Base-by-base conservation (phyloP, 768 basidiomycete species). In the Suillus subaureus region DNA sequence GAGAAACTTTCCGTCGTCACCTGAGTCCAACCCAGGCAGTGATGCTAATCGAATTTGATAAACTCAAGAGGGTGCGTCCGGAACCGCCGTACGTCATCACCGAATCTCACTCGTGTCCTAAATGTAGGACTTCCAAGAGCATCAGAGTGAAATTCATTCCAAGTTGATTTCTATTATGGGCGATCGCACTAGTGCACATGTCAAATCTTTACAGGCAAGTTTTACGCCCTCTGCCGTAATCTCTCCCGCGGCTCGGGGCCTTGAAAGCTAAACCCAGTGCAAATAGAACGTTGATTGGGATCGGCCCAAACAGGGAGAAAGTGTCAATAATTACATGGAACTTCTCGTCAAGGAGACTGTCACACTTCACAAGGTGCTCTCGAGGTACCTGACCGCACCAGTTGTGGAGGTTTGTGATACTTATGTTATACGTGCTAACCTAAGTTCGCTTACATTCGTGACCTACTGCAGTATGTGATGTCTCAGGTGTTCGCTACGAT, bases 121-220 rank as follows among this genome's bases (percentile, higher is more conserved):
- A 40, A 12, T 54, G 64, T 73, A 96, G 91, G 97, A 99, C 77
- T 99, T 92, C 73, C 97, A 99, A 84, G 97, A 99, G 77, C 97
- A 99, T 78, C 97, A 99, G 78, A 93, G 97, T 73, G 97, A 99
- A 82, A 99, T 99, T 62, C 97, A 99, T 77, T 87, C 94, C 61
- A 99, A 99, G 80, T 83, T 99, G 63, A 91, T 99, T 66, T 93
- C 94, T 51, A 99, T 99, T 79, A 99, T 99, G 97, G 91, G 95
- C 45, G 97, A 99, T 78, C 86, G 97, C 64, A 81, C 99, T 54
- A 87, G 82, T 70, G 89, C 91, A 1, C 97, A 99, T 75, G 90
- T 94, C 74, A 89, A 87, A 71, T 83, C 91, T 31, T 83, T 99
- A 62, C 89, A 92, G 81, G 94, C 91, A 68, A 74, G 77, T 69